Evolutionary conservation across 352 stramenopile genomes (phyloP), one percentile per base, ranked within the genome.

Genomic region (Ochromonadaceae sp.): DNA sequence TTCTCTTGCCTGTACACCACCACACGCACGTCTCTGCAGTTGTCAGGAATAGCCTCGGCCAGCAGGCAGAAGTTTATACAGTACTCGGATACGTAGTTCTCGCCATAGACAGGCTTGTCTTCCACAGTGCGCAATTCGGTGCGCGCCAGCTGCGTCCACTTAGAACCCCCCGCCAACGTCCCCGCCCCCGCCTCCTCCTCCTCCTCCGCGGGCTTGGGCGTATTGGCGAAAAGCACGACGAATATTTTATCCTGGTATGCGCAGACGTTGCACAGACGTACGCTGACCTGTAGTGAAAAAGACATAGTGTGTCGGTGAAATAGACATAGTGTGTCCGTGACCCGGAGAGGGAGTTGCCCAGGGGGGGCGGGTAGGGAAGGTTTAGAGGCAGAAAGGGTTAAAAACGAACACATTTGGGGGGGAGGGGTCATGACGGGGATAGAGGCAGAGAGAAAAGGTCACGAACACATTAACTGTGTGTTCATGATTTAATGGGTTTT

Each of bases 231-330:
- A 4, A 60, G 5, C 20, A 60, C 52, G 9, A 60, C 52, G 47
- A 60, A 41, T 3, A 60, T n/a, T 20, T 39, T 35, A 44, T 60
- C 52, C 17, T 60, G 52, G 32, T 48, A 60, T 3, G 4, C 26
- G 47, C 52, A 60, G 25, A 60, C 22, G 35, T 60, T 60, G 31
- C 52, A 46, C 52, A 60, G n/a, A 15, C 26, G 25, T 9, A 60
- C 17, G 15, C 35, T 47, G 9, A 60, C 36, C 32, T 60, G 52
- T n/a, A n/a, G n/a, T n/a, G n/a, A n/a, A n/a, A n/a, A n/a, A n/a
- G n/a, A n/a, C n/a, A n/a, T n/a, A n/a, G n/a, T n/a, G n/a, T n/a
- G n/a, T n/a, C n/a, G n/a, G n/a, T n/a, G n/a, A n/a, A n/a, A n/a
- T n/a, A n/a, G n/a, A n/a, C n/a, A n/a, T n/a, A n/a, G n/a, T n/a